A percentile compares a stretch with the other conserved stretches of the same genome.
Evolutionary conservation across 805 yeast species (phyloP).

Genomic region (Saturnispora mendoncae): DNA sequence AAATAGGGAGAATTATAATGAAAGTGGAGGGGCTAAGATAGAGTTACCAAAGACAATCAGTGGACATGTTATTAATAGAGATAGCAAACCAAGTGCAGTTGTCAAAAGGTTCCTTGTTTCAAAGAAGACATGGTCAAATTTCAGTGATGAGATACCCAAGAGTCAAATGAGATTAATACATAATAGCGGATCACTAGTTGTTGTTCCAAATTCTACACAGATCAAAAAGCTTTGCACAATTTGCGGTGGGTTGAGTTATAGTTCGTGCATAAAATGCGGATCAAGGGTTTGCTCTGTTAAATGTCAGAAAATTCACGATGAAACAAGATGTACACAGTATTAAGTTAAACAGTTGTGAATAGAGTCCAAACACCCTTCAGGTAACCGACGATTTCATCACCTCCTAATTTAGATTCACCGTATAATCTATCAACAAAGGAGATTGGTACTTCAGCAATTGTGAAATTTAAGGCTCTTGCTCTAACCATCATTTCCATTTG

Average conservation of each 20-base stretch:
- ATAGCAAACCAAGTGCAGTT: slow-evolving; percentile 25
- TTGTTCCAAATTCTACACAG: slow-evolving; percentile 26
- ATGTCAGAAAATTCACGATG: slow-evolving; percentile 34
- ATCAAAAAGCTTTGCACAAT: slow-evolving; percentile 36
- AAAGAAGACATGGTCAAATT: slow-evolving; percentile 33
- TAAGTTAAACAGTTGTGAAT: slow-evolving; percentile 54
- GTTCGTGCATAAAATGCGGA: slow-evolving; percentile 34
- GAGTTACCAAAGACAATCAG: slow-evolving; percentile 32
- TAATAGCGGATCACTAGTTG: slow-evolving; percentile 21
- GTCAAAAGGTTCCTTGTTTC: slow-evolving; percentile 33
- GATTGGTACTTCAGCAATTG: slow-evolving; percentile 72
- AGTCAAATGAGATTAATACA: slow-evolving; percentile 26
- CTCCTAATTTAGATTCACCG: slow-evolving; percentile 73
- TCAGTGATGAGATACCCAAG: slow-evolving; percentile 35
- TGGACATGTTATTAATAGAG: slow-evolving; percentile 13
- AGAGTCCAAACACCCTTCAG: slow-evolving; percentile 68
- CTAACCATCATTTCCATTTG: slow-evolving; percentile 87
- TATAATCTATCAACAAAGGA: slow-evolving; percentile 70
- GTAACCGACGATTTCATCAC: slow-evolving; percentile 72
- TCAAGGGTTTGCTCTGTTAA: slow-evolving; percentile 35
- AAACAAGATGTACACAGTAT: slow-evolving; percentile 16
- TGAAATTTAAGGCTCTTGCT: slow-evolving; percentile 64
- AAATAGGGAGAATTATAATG: slow-evolving; percentile 37
- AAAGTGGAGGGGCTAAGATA: slow-evolving; percentile 21
- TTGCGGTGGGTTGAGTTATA: slow-evolving; percentile 37